These are phyloP conservation scores for Trifolium fragiferum DNA, from an alignment of 306 rosid genomes.

Conservation along the genomic window DNA sequence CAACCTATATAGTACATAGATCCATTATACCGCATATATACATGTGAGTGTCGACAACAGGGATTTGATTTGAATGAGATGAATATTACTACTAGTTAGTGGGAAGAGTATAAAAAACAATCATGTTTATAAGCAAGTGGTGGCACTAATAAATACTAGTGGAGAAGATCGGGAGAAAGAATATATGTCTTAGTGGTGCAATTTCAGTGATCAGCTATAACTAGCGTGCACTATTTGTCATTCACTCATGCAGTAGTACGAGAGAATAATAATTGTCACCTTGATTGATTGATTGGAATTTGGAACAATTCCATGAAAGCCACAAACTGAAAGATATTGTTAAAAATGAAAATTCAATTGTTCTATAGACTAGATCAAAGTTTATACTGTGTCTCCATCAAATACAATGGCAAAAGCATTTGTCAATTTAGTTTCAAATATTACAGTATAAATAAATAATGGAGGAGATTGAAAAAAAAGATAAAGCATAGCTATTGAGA, in stretches of 20 bases:
- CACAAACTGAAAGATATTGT: not conserved
- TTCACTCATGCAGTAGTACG: not conserved
- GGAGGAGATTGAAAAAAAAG: conserved; percentile 26
- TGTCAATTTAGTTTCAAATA: not conserved
- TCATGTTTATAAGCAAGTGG: not conserved
- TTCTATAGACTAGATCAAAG: too few species aligned
- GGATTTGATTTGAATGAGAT: not conserved
- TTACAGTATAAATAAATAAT: conserved; percentile 1
- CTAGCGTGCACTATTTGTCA: not conserved
- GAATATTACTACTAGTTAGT: not conserved
- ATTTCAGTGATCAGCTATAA: not conserved
- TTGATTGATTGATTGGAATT: not conserved
- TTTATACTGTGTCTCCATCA: conserved; percentile 6
- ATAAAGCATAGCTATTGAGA: conserved; percentile 11
- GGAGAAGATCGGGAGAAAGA: not conserved
- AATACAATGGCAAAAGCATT: conserved; percentile 34
- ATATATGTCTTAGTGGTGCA: not conserved
- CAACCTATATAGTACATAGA: too few species aligned
- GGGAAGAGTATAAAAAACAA: not conserved
- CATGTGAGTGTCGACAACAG: not conserved
- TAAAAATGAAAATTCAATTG: not conserved
- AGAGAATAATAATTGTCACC: not conserved
- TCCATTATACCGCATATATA: too few species aligned
- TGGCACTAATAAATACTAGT: not conserved
- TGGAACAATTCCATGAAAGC: not conserved